Evolutionary conservation across 768 basidiomycete genomes (phyloP).

Genomic region (Amanita thiersii): DNA sequence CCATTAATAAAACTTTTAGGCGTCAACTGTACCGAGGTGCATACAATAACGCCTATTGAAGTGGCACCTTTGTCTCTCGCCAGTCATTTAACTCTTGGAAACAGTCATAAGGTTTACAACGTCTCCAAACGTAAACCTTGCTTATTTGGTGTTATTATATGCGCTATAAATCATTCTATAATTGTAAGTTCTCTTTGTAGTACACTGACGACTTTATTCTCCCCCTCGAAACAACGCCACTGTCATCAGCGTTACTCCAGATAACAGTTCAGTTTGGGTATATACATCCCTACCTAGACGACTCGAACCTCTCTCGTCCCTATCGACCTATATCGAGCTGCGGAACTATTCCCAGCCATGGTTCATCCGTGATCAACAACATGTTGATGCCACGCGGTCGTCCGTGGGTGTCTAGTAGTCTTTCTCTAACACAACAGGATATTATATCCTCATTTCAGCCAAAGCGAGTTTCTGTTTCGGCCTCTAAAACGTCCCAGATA

Average conservation of each 20-base stretch:
- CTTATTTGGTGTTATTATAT: too few relatives aligned
- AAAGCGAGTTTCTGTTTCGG: background rate
- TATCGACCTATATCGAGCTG: background rate
- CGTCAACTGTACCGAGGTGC: background rate
- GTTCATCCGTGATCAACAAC: background rate
- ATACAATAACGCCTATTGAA: background rate
- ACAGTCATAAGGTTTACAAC: background rate
- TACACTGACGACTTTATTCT: too few relatives aligned
- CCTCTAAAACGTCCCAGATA: background rate
- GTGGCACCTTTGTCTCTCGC: background rate
- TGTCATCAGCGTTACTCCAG: too few relatives aligned
- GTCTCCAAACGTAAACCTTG: background rate
- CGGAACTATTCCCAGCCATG: background rate
- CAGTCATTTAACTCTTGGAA: background rate
- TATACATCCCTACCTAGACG: background rate
- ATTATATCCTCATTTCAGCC: background rate
- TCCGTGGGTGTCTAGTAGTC: background rate
- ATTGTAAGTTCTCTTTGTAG: too few relatives aligned
- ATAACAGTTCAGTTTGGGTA: too few relatives aligned
- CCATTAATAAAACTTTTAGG: background rate
- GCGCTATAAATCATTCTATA: too few relatives aligned
- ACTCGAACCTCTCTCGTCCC: background rate
- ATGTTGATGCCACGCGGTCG: slow-evolving; percentile 1
- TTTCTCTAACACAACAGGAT: background rate
- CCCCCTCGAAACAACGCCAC: too few relatives aligned